Evolutionary conservation across 2,329 filamentous ascomycete genomes (phyloP).

Genomic region (Pyrenochaeta sp.): DNA sequence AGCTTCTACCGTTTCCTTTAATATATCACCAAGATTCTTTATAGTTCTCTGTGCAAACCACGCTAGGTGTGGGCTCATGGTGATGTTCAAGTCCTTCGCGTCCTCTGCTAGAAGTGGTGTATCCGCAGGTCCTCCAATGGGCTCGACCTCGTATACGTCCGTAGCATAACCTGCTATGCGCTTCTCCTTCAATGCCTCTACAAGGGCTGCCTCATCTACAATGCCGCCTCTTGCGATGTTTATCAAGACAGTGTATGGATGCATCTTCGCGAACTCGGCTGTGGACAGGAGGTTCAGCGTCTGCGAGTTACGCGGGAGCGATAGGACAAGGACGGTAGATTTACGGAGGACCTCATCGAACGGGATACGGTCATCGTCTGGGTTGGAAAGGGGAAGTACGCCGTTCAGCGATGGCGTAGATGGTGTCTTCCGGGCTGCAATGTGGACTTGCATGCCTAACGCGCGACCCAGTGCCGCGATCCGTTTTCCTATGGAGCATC

Average conservation of each 20-base stretch:
- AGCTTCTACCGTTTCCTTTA: conserved; percentile 59
- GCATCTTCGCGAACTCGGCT: conserved; percentile 57
- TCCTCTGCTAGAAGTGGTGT: conserved; percentile 56
- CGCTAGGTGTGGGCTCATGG: conserved; percentile 62
- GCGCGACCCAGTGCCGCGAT: conserved; percentile 56
- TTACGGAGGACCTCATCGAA: conserved; percentile 50
- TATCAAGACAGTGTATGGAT: conserved; percentile 55
- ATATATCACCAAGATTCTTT: conserved; percentile 54
- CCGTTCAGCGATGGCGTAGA: conserved; percentile 13
- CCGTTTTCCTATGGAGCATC: conserved; percentile 46
- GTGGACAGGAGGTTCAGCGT: conserved; percentile 46
- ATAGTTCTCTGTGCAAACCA: conserved; percentile 62
- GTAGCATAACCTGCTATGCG: conserved; percentile 60
- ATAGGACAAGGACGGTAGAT: conserved; percentile 51
- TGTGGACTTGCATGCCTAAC: conserved; percentile 59
- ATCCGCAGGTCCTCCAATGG: conserved; percentile 52
- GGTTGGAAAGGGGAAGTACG: conserved; percentile 9
- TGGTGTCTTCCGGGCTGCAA: conserved; percentile 54
- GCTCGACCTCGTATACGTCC: conserved; percentile 61
- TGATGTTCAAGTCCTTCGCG: conserved; percentile 58
- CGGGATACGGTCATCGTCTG: conserved; percentile 38
- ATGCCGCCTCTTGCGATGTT: conserved; percentile 62
- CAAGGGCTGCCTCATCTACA: conserved; percentile 60
- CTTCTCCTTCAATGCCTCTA: conserved; percentile 55
- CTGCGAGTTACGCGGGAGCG: conserved; percentile 42